A percentile compares a stretch with the other conserved stretches of the same genome.
phyloP scores from a whole-genome alignment of 164 flowering plant genomes.

The Platanus orientalis region DNA sequence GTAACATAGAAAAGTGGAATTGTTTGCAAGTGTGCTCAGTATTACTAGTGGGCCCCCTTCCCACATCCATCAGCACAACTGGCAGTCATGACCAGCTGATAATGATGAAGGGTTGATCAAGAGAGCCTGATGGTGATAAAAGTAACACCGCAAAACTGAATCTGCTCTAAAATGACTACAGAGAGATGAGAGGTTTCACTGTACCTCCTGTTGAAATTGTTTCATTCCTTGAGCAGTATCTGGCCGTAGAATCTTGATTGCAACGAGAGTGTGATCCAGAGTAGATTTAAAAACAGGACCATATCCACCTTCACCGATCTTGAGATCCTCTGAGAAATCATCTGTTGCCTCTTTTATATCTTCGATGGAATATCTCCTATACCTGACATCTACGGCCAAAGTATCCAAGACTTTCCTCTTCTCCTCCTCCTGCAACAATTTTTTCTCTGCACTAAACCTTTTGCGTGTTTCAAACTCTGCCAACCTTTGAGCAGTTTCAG shows the following conservation, averaged over 20 bases:
- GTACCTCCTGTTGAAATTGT: conserved; percentile 46
- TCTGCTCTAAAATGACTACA: too few species aligned
- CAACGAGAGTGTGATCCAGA: conserved; percentile 48
- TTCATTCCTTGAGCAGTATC: conserved; percentile 47
- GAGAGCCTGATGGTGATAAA: too few species aligned
- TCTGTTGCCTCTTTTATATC: conserved; percentile 45
- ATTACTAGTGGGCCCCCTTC: too few species aligned
- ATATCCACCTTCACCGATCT: conserved; percentile 56
- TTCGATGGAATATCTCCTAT: conserved; percentile 36
- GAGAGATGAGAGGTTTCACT: background rate
- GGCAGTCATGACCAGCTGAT: too few species aligned
- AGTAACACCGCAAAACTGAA: too few species aligned
- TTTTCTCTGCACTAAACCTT: conserved; percentile 27
- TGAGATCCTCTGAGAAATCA: conserved; percentile 24
- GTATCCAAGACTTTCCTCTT: conserved; percentile 17
- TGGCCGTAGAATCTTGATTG: conserved; percentile 46
- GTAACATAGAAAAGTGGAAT: too few species aligned
- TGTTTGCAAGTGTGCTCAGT: too few species aligned
- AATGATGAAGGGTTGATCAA: too few species aligned
- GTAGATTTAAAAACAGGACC: conserved; percentile 45
- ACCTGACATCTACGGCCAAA: conserved; percentile 17
- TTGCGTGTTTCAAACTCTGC: conserved; percentile 34
- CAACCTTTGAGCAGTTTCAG: conserved; percentile 28
- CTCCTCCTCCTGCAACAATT: conserved; percentile 25
- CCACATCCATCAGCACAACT: too few species aligned